Evolutionary conservation across 257 asterid species (phyloP).

Genomic region (Plectranthus barbatus): DNA sequence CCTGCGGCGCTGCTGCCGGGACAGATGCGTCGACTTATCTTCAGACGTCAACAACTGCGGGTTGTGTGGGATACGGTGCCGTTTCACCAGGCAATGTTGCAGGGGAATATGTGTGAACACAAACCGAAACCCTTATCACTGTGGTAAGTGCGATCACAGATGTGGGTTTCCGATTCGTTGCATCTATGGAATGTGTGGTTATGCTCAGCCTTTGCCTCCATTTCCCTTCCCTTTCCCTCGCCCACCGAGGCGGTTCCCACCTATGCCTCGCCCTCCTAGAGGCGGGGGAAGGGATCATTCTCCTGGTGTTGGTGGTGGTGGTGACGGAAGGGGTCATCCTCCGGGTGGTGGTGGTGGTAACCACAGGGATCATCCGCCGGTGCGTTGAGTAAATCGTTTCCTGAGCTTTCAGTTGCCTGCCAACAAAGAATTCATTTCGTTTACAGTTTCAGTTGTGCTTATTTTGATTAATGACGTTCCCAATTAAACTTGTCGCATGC

Average conservation of each 20-base stretch:
- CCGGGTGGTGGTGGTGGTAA: too few relatives aligned
- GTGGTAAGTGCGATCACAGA: constrained; percentile 45
- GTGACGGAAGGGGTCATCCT: too few relatives aligned
- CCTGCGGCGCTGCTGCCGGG: constrained; percentile 40
- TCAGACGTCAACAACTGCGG: constrained; percentile 65
- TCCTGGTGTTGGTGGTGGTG: neutral
- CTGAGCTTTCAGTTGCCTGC: too few relatives aligned
- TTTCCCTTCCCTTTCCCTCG: constrained; percentile 33
- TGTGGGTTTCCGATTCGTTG: constrained; percentile 42
- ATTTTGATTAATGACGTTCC: too few relatives aligned
- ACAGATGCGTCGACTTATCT: constrained; percentile 51
- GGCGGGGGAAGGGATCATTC: neutral
- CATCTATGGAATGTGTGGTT: constrained; percentile 52
- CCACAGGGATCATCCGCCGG: neutral
- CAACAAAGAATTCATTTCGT: too few relatives aligned
- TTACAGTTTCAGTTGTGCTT: too few relatives aligned
- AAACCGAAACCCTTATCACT: constrained; percentile 41
- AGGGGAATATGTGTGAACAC: constrained; percentile 39
- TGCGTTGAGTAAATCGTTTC: too few relatives aligned
- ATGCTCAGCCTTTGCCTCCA: constrained; percentile 46
- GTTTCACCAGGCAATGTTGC: constrained; percentile 59
- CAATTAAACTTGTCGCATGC: neutral
- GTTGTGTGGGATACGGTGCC: constrained; percentile 51
- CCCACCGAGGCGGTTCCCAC: constrained; percentile 11
- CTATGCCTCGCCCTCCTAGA: constrained; percentile 2